Evolutionary conservation across 2,329 filamentous ascomycete species (phyloP), one percentile per base, ranked within the genome.

Genomic region (Decorospora gaudefroyi): DNA sequence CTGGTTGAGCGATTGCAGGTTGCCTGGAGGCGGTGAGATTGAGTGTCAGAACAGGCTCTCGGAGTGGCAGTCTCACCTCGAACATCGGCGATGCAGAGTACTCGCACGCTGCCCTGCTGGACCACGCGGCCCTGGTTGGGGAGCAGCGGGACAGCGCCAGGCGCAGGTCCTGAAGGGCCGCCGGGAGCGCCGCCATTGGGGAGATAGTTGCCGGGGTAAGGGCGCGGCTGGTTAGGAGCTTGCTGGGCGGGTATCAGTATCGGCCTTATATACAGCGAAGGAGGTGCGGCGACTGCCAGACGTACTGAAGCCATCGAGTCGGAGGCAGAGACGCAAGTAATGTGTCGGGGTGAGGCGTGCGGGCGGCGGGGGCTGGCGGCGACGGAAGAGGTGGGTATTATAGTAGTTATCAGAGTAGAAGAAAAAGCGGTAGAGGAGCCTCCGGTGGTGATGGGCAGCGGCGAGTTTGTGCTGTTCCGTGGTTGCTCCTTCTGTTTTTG

Each of bases 1-100:
- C 51, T 97, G 91, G 76, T 99, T 99, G 65, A 99, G 79, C 57
- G 93, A 96, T 75, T 87, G 85, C 60, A 99, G 78, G 72, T 97
- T 96, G 73, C 93, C 93, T 99, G 60, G n/a, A 41, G 28, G 10
- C 4, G 4, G 41, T 62, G 39, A 63, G 55, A n/a, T n/a, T n/a
- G n/a, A n/a, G n/a, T n/a, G n/a, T n/a, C 28, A n/a, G 2, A n/a
- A 6, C n/a, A 1, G 3, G 4, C 6, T 4, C 6, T 6, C 13
- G 2, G 13, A 25, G 2, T 9, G 2, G 11, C 22, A 9, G 35
- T 35, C 69, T 41, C 62, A 78, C 76, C 76, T 76, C 76, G 66
- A 35, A 78, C 76, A 52, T 78, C 76, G 39, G 76, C 76, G 60
- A 78, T 75, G 59, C 76, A 78, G 22, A 78, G 70, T 36, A 78